Evolutionary conservation across 1,284 basidiomycete genomes (phyloP).

Genomic region (Malassezia caprae): DNA sequence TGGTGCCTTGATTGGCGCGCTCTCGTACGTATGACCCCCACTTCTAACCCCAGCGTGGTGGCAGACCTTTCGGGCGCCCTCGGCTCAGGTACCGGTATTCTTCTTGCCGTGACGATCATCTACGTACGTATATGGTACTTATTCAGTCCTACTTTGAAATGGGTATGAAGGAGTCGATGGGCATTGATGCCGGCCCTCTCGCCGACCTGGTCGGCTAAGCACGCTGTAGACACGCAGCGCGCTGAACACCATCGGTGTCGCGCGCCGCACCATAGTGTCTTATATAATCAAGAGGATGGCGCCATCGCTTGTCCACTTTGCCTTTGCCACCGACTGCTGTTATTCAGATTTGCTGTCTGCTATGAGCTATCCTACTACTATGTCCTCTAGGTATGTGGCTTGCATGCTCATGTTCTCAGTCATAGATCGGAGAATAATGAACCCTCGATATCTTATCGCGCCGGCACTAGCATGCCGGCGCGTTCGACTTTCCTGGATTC

Average conservation of each 20-base stretch:
- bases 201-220: constrained; percentile 4
- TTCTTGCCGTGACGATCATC: constrained; percentile 95
- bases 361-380: neutral
- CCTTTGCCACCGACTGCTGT: neutral
- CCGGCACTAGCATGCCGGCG: neutral
- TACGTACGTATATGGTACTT: constrained; percentile 52
- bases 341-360: neutral
- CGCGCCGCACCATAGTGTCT: neutral
- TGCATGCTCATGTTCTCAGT: neutral
- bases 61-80: constrained; percentile 96
- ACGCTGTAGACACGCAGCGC: neutral
- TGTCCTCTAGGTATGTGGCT: neutral
- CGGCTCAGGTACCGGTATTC: constrained; percentile 89
- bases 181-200: constrained; percentile 47
- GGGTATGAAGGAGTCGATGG: constrained; percentile 49
- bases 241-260: neutral
- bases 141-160: constrained; percentile 18
- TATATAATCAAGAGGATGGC: constrained; percentile 1
- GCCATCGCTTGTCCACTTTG: neutral
- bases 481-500: constrained; percentile 13
- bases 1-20: constrained; percentile 82
- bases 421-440: neutral
- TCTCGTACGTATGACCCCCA: constrained; percentile 53
- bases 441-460: neutral
- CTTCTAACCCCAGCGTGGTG: constrained; percentile 53